Conservation (phyloP, 106 monocot species). For the Dendrobium catenatum region DNA sequence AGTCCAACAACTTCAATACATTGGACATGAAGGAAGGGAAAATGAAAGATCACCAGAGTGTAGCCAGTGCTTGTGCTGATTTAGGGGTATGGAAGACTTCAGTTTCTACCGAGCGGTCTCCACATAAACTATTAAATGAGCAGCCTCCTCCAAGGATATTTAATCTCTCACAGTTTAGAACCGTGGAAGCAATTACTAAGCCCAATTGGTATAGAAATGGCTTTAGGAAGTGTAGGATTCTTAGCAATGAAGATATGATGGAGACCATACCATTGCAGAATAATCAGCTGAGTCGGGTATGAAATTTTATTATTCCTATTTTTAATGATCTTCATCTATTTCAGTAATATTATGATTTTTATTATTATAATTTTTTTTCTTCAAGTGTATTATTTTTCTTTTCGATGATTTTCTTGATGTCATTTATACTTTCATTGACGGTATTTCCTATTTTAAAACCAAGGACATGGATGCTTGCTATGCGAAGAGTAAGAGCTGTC, state of each 20-base stretch:
- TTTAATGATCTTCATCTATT: neutral
- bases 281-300: conserved; percentile 38
- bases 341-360: neutral
- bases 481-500: conserved; percentile 53
- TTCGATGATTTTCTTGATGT: neutral
- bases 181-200: conserved; percentile 33
- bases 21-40: conserved; percentile 8
- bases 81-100: conserved; percentile 42
- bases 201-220: conserved; percentile 39
- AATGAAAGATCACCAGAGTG: conserved; percentile 31
- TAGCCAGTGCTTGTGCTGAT: conserved; percentile 42
- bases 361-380: neutral
- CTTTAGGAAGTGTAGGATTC: conserved; percentile 46
- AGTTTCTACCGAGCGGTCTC: conserved; percentile 14
- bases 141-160: conserved; percentile 24
- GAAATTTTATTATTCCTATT: neutral
- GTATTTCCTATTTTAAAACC: neutral
- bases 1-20: neutral
- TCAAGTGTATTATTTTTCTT: neutral
- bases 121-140: conserved; percentile 6
- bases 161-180: conserved; percentile 38
- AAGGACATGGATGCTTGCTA: conserved; percentile 33
- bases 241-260: conserved; percentile 19
- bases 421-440: neutral
- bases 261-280: conserved; percentile 40